Percentiles rank a stretch among this genome's conserved stretches.
Evolutionary conservation across 768 basidiomycete species (phyloP).

Genomic region (Serendipita indica): DNA sequence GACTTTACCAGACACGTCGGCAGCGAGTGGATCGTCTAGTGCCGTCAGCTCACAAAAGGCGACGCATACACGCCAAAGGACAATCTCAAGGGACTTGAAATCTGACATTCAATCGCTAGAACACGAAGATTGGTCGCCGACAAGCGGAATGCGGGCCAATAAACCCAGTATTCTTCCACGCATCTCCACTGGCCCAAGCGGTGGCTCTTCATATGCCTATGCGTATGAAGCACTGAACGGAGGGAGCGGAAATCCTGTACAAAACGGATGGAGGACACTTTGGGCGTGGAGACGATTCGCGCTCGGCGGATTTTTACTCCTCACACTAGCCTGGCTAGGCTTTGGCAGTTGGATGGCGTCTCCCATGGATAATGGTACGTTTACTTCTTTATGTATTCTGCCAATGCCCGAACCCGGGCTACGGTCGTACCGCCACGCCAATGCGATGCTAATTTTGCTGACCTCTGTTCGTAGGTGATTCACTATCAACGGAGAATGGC

Average conservation of each 20-base stretch:
- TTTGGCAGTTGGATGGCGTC: background rate
- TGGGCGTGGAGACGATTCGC: background rate
- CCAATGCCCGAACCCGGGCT: background rate
- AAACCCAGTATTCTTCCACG: background rate
- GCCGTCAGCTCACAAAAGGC: background rate
- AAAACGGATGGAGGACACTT: slow-evolving; percentile 5
- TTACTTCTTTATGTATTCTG: background rate
- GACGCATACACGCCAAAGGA: background rate
- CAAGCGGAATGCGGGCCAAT: background rate
- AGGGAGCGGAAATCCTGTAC: background rate
- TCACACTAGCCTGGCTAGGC: background rate
- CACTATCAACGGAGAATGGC: too few species aligned
- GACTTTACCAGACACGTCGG: background rate
- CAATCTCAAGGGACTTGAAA: background rate
- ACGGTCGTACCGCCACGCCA: too few species aligned
- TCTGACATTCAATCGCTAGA: background rate
- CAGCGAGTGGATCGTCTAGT: background rate
- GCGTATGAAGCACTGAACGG: slow-evolving; percentile 4
- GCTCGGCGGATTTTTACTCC: background rate
- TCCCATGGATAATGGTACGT: background rate
- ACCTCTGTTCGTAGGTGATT: too few species aligned
- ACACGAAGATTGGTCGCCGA: background rate
- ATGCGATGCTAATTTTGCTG: too few species aligned
- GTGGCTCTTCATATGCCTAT: background rate
- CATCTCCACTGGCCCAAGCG: background rate